phyloP scores from a whole-genome alignment of 2,329 filamentous ascomycete genomes.

The Rachicladosporium sp. region DNA sequence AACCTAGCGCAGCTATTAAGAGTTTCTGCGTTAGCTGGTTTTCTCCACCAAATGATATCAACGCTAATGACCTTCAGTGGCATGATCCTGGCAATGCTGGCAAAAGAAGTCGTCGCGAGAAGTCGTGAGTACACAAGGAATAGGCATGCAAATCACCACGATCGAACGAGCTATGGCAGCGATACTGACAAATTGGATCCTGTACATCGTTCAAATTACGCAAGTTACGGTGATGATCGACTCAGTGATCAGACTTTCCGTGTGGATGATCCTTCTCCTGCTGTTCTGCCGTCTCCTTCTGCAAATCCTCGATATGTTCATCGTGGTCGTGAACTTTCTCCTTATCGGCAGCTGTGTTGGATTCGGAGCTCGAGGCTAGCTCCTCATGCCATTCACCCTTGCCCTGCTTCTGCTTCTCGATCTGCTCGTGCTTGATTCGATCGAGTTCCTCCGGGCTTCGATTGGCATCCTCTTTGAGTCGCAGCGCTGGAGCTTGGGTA shows the following conservation, averaged over 20 bases:
- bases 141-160: too few relatives aligned
- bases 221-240: too few relatives aligned
- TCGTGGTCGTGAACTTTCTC: constrained; percentile 31
- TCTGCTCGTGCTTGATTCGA: constrained; percentile 31
- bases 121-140: too few relatives aligned
- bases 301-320: constrained; percentile 31
- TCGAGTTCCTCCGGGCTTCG: constrained; percentile 27
- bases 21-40: too few relatives aligned
- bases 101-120: too few relatives aligned
- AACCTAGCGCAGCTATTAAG: too few relatives aligned
- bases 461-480: constrained; percentile 28
- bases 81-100: too few relatives aligned
- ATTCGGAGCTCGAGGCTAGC: constrained; percentile 29
- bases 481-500: constrained; percentile 18
- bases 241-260: not conserved
- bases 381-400: constrained; percentile 33
- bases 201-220: too few relatives aligned
- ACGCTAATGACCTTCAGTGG: too few relatives aligned
- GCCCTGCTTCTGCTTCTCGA: constrained; percentile 31
- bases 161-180: too few relatives aligned
- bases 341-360: constrained; percentile 30
- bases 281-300: constrained; percentile 31
- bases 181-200: too few relatives aligned
- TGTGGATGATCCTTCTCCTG: constrained; percentile 23
- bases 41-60: too few relatives aligned